Conservation (phyloP, 768 basidiomycete genomes). For the Podaxis mareebaensis region DNA sequence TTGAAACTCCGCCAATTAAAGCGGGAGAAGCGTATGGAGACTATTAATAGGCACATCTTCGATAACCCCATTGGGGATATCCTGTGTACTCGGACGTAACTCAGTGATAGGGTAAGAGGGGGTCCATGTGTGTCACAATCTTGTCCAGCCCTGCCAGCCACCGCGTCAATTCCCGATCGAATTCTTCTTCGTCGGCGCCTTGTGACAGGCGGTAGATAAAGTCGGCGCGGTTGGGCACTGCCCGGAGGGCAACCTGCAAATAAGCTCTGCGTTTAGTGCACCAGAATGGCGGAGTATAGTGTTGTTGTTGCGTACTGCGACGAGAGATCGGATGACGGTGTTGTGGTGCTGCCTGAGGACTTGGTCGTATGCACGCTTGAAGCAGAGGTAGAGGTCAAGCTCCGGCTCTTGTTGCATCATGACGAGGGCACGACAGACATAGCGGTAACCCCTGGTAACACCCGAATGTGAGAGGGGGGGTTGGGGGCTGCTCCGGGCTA, state of each 20-base stretch:
- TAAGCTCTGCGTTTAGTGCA: slow-evolving; percentile 15
- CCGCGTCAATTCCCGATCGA: slow-evolving; percentile 51
- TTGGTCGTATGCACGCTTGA: slow-evolving; percentile 69
- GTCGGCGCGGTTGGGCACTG: slow-evolving; percentile 58
- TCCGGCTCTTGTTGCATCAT: slow-evolving; percentile 57
- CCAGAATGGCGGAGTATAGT: slow-evolving; percentile 3
- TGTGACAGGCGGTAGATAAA: slow-evolving; percentile 67
- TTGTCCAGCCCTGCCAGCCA: slow-evolving; percentile 64
- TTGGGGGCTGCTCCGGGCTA: background rate
- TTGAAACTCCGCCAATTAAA: slow-evolving; percentile 16
- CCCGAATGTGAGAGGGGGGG: background rate
- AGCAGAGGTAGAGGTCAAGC: slow-evolving; percentile 64
- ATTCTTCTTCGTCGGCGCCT: slow-evolving; percentile 53
- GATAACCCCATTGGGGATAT: slow-evolving; percentile 22
- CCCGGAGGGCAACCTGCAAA: slow-evolving; percentile 55
- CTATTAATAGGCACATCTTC: slow-evolving; percentile 52
- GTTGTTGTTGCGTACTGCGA: slow-evolving; percentile 45
- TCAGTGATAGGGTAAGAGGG: slow-evolving; percentile 40
- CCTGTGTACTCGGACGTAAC: slow-evolving; percentile 11
- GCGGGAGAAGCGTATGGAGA: slow-evolving; percentile 16
- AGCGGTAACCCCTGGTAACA: slow-evolving; percentile 57
- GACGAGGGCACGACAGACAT: slow-evolving; percentile 68
- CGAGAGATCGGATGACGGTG: slow-evolving; percentile 65
- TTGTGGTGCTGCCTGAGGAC: slow-evolving; percentile 67
- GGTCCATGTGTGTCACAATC: slow-evolving; percentile 49